A percentile compares a stretch with the other conserved stretches of the same genome.
These are phyloP conservation scores for Trichoderma semiorbis DNA, from an alignment of 2,329 filamentous ascomycete species.

Conservation along the genomic window DNA sequence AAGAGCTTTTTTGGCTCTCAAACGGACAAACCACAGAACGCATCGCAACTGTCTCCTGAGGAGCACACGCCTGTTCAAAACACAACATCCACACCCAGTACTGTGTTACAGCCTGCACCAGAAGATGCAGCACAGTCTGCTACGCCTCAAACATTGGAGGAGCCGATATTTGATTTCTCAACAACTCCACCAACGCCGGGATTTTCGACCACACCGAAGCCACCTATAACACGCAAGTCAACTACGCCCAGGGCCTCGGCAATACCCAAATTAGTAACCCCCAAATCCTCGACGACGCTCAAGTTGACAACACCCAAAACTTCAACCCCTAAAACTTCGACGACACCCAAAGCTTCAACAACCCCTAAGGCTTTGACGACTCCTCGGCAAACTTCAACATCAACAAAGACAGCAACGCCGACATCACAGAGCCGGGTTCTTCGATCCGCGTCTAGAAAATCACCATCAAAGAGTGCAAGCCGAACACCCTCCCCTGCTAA, in stretches of 20 bases:
- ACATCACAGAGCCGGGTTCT: constrained; percentile 8
- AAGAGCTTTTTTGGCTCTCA: constrained; percentile 60
- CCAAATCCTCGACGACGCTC: background rate
- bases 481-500: constrained; percentile 28
- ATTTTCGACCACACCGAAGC: constrained; percentile 20
- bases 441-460: constrained; percentile 4
- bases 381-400: constrained; percentile 2
- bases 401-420: background rate
- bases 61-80: constrained; percentile 21
- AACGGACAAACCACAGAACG: constrained; percentile 45
- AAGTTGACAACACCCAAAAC: constrained; percentile 17
- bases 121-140: constrained; percentile 45
- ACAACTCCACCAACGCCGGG: constrained; percentile 22
- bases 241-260: constrained; percentile 20
- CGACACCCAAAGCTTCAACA: constrained; percentile 18
- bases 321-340: background rate
- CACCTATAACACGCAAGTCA: constrained; percentile 9
- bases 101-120: constrained; percentile 52
- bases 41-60: constrained; percentile 23
- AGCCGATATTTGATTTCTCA: constrained; percentile 1
- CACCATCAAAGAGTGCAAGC: background rate
- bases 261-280: constrained; percentile 11
- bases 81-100: constrained; percentile 47
- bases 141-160: background rate
- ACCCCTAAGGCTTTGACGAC: background rate